phyloP scores from a whole-genome alignment of 1,139 yeast species.

The Debaryomycetaceae sp. region DNA sequence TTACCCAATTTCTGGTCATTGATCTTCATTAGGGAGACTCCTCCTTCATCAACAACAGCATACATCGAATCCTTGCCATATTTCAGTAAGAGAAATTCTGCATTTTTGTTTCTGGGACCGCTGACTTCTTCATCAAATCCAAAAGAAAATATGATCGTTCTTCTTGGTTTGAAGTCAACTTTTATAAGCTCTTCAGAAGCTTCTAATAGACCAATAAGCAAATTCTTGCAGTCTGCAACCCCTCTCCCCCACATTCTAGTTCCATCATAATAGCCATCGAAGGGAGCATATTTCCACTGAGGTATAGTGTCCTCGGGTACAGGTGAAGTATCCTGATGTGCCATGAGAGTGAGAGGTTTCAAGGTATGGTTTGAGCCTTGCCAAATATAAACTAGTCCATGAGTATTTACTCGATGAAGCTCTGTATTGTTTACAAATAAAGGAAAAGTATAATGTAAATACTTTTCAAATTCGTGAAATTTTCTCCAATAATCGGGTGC shows the following conservation, averaged over 20 bases:
- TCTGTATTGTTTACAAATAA: slow-evolving; percentile 17
- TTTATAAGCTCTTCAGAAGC: slow-evolving; percentile 31
- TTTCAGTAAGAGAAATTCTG: slow-evolving; percentile 21
- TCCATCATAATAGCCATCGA: slow-evolving; percentile 37
- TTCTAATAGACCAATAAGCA: slow-evolving; percentile 34
- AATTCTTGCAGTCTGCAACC: slow-evolving; percentile 39
- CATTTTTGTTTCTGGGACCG: slow-evolving; percentile 27
- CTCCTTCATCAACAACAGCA: slow-evolving; percentile 44
- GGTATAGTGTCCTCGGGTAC: slow-evolving; percentile 29
- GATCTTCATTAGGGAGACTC: slow-evolving; percentile 23
- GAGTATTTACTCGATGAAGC: slow-evolving; percentile 22
- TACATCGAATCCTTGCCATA: slow-evolving; percentile 37
- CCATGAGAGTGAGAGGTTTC: slow-evolving; percentile 38
- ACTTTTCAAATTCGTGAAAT: slow-evolving; percentile 22
- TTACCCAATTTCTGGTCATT: slow-evolving; percentile 40
- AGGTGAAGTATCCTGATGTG: slow-evolving; percentile 47
- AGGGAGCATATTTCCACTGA: slow-evolving; percentile 39
- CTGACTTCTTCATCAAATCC: slow-evolving; percentile 45
- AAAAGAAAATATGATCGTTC: slow-evolving; percentile 40
- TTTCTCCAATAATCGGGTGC: slow-evolving; percentile 31
- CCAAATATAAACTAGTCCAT: slow-evolving; percentile 30
- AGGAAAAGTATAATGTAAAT: slow-evolving; percentile 22
- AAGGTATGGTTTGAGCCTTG: slow-evolving; percentile 18
- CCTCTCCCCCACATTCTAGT: slow-evolving; percentile 38
- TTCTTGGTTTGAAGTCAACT: slow-evolving; percentile 30